Percentiles rank a stretch among this genome's conserved stretches.
Conservation (phyloP, 768 basidiomycete genomes). For the Suillus cothurnatus region DNA sequence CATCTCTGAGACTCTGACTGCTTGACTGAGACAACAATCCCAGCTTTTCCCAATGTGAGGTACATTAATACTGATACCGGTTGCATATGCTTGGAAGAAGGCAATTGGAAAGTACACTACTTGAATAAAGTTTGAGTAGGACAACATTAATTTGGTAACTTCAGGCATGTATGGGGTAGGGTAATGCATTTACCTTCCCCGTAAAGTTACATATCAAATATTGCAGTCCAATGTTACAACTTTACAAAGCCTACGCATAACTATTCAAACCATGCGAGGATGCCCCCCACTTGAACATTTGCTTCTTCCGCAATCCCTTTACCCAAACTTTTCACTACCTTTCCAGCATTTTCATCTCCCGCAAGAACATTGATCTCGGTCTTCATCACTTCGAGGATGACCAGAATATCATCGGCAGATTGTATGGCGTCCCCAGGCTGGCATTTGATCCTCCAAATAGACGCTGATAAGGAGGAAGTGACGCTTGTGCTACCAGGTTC, state of each 20-base stretch:
- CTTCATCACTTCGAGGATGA: conserved; percentile 69
- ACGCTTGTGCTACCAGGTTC: conserved; percentile 12
- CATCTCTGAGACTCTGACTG: neutral
- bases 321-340: conserved; percentile 41
- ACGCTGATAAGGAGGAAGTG: conserved; percentile 14
- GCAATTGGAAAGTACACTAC: neutral
- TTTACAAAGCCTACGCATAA: neutral
- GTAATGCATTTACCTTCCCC: neutral
- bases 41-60: neutral
- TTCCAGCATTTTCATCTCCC: conserved; percentile 48
- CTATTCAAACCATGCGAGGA: conserved; percentile 38
- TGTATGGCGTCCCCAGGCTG: conserved; percentile 43
- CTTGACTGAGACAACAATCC: neutral
- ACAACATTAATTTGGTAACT: neutral
- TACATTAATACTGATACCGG: neutral
- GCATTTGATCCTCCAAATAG: conserved; percentile 50
- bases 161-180: neutral
- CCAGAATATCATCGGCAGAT: conserved; percentile 43
- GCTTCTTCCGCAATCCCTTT: conserved; percentile 45
- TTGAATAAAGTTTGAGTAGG: neutral
- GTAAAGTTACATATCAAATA: no score
- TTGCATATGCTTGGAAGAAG: neutral
- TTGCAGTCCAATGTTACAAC: neutral
- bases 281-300: conserved; percentile 48
- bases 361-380: conserved; percentile 55